Evolutionary conservation across 2,329 filamentous ascomycete species (phyloP), one percentile per base, ranked within the genome.

Genomic region (Cordyceps farinosa): DNA sequence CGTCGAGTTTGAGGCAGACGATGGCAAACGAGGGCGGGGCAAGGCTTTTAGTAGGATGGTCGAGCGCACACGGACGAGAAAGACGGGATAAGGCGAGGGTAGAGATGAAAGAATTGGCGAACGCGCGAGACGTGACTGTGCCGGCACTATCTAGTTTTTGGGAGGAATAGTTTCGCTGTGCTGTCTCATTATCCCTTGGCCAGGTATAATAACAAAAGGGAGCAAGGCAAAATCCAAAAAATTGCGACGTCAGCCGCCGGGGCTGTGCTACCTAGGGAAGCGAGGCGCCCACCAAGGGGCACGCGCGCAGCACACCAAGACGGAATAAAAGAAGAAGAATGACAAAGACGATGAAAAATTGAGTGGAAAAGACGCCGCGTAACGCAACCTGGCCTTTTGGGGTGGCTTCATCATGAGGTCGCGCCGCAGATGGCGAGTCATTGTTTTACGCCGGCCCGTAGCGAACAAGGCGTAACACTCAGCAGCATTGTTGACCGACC

Each of bases 181-280:
- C 29, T n/a, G 56, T 59, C 45, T 59, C 56, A 51, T 59, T 5
- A 30, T 51, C 6, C 11, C 36, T 13, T 51, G 51, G 22, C 42
- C 15, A 11, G 45, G 45, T 34, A 59, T 32, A 22, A 50, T 22
- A 22, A 51, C 11, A 15, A 40, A 38, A 40, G n/a, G 34, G 38
- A 56, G 34, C 30, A 51, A 51, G 45, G 17, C 27, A 42, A 42
- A 36, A 9, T 15, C 15, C 38, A 15, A 30, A 30, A 42, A 59
- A 29, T 59, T 50, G 56, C 50, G 45, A 62, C 60, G 60, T 62
- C 60, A 62, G 60, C 60, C 40, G 40, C 51, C 34, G 60, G 52
- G 60, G 60, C 60, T 62, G 60, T 62, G 60, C 45, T 52, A 22
- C 22, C 22, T 22, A 57, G 58, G 52, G 44, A 27, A 42, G n/a